Base-by-base conservation (phyloP, 805 yeast genomes). In the Metschnikowia proteae region DNA sequence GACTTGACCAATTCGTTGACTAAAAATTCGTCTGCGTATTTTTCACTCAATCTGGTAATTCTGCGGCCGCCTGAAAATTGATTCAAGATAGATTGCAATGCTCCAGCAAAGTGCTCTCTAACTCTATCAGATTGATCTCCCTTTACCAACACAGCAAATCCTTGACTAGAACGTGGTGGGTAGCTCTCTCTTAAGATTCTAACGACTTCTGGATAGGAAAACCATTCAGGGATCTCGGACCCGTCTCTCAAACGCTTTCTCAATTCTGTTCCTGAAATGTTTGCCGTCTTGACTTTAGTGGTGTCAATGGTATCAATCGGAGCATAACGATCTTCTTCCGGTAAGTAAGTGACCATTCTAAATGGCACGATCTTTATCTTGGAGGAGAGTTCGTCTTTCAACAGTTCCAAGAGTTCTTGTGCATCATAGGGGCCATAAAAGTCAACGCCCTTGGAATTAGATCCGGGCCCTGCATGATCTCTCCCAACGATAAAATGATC, bases 341-440 rank as follows among this genome's bases (percentile, higher is more conserved):
- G 97, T 62, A 91, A 76, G 68, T 91, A 91, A 13, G 98, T 91
- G 60, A 91, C 96, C 96, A 88, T 88, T 76, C 96, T 84, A 77
- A 91, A 91, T 49, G 97, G 97, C 42, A 92, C 97, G 56, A 91
- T 92, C 65, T 85, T 87, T 62, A 91, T 91, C 43, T 62, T 62
- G 3, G 56, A 44, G 35, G 82, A 88, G 54, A 91, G 78, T 71
- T 91, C 97, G 54, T 77, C 80, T 54, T 82, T 79, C 70, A 81
- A 82, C 57, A 82, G 71, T 52, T 83, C 89, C 54, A 91, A 96
- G 48, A 92, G 75, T 32, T 81, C 90, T 74, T 92, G 97, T 29
- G 97, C 97, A 65, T 91, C 98, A 65, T 91, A 92, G 10, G 98
- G 96, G 22, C 97, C 98, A 65, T 91, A 91, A 74, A 91, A 90